phyloP scores from a whole-genome alignment of 2,329 filamentous ascomycete species.

The Alternaria alternata region DNA sequence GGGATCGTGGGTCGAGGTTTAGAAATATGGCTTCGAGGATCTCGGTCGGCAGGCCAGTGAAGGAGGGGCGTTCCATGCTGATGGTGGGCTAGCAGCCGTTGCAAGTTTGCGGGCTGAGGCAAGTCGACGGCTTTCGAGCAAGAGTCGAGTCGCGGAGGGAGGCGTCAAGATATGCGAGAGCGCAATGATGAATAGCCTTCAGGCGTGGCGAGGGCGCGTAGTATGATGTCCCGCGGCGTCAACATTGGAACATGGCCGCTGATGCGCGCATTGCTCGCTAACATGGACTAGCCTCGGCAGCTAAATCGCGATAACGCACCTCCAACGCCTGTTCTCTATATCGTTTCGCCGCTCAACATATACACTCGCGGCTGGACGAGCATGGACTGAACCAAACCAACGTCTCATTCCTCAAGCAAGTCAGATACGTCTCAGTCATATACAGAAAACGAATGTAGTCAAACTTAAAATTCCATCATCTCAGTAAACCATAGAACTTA shows the following conservation, averaged over 20 bases:
- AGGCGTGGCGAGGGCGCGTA: slow-evolving; percentile 6
- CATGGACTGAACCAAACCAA: background rate
- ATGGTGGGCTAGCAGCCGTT: background rate
- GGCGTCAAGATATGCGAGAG: background rate
- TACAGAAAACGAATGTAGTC: background rate
- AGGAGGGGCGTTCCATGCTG: slow-evolving; percentile 25
- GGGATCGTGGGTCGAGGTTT: slow-evolving; percentile 62
- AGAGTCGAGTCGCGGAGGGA: background rate
- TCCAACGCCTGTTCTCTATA: background rate
- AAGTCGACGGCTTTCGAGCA: background rate
- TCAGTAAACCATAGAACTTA: background rate
- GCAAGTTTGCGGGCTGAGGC: background rate
- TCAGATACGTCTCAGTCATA: background rate
- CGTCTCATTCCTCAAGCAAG: background rate
- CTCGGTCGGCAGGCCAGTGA: slow-evolving; percentile 74
- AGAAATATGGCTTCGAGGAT: slow-evolving; percentile 80
- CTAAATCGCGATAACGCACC: slow-evolving; percentile 18
- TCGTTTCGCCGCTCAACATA: background rate
- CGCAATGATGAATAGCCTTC: background rate
- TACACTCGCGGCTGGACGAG: background rate
- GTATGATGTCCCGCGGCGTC: slow-evolving; percentile 13
- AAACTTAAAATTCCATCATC: background rate
- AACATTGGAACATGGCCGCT: slow-evolving; percentile 15
- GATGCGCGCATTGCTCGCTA: slow-evolving; percentile 28
- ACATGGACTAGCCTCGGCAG: slow-evolving; percentile 22